Evolutionary conservation across 768 basidiomycete species (phyloP), one percentile per base, ranked within the genome.

Genomic region (Lentinula sp.): DNA sequence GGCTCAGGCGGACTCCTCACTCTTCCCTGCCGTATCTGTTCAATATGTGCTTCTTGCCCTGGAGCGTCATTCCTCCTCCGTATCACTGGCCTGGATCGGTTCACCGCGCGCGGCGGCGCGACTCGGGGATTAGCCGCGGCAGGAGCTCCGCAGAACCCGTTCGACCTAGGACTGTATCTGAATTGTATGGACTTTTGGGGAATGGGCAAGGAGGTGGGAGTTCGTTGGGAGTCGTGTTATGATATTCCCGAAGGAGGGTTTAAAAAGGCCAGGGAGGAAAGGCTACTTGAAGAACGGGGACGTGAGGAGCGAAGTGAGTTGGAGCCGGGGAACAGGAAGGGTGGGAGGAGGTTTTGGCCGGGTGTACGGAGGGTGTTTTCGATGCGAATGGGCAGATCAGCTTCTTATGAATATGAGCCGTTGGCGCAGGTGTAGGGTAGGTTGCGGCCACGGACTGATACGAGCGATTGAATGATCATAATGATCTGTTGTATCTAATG

Each of bases 101-200:
- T 98, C 75, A 97, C 95, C 42, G 88, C 57, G 12, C 57, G 88
- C 58, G 94, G 94, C 23, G 88, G 87, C 64, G 95, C 94, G 0
- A 89, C 90, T 7, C 86, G 91, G 66, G 95, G 95, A 23, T 86
- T 98, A 59, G 84, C 87, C 52, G 79, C 86, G 28, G 88, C 91
- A 1, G 78, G 85, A 6, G 86, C 83, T 60, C 88, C 90, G 41
- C 81, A 84, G 57, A 98, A 98, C 74, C 97, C 96, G 43, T 99
- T 98, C 71, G 93, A 97, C 73, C 67, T 91, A 20, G 95, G 95
- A 2, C 50, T 89, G 15, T 74, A 82, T 18, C 77, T 79, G 60
- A 95, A 95, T 70, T 95, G 93, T 72, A 85, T 83, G 67, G 96
- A 99, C 77, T 98, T 99, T 73, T 99, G 96, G 96, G 85, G 85